A percentile compares a stretch with the other conserved stretches of the same genome.
Evolutionary conservation across 164 flowering plant genomes (phyloP).

Genomic region (Liriodendron chinense): DNA sequence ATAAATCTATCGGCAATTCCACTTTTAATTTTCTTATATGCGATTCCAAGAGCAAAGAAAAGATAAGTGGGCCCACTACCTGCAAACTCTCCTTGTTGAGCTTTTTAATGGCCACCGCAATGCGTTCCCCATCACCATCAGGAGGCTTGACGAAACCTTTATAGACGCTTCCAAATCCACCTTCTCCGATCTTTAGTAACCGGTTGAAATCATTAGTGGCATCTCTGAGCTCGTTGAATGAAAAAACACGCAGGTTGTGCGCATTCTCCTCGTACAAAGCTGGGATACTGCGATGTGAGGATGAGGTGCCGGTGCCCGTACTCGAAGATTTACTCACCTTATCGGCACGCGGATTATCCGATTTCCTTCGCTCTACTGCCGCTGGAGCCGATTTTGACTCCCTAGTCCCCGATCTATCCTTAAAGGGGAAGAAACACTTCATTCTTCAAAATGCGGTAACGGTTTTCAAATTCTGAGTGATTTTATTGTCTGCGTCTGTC

Average conservation of each 20-base stretch:
- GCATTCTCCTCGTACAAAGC: constrained; percentile 61
- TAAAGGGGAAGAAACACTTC: constrained; percentile 57
- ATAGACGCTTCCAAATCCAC: constrained; percentile 75
- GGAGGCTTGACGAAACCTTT: constrained; percentile 50
- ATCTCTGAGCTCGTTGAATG: constrained; percentile 44
- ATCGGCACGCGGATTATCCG: constrained; percentile 22
- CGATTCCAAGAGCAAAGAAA: not conserved
- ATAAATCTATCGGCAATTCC: too few relatives aligned
- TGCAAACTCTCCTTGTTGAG: constrained; percentile 63
- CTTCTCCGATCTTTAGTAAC: constrained; percentile 70
- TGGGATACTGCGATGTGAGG: constrained; percentile 30
- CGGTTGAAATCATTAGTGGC: constrained; percentile 61
- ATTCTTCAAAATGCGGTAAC: constrained; percentile 20
- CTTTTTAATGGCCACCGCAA: constrained; percentile 66
- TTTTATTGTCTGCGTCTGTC: not conserved
- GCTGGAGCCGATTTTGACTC: constrained; percentile 20
- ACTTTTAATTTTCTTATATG: too few relatives aligned
- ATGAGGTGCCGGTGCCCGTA: constrained; percentile 25
- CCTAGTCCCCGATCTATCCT: constrained; percentile 12
- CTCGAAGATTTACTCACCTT: constrained; percentile 29
- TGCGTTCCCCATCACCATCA: constrained; percentile 43
- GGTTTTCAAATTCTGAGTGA: not conserved
- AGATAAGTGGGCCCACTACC: constrained; percentile 29
- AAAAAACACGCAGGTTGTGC: constrained; percentile 55
- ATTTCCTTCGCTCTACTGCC: constrained; percentile 22